A percentile compares a stretch with the other conserved stretches of the same genome.
These are phyloP conservation scores for Peronospora farinosa DNA, from an alignment of 352 stramenopile species.

Conservation along the genomic window DNA sequence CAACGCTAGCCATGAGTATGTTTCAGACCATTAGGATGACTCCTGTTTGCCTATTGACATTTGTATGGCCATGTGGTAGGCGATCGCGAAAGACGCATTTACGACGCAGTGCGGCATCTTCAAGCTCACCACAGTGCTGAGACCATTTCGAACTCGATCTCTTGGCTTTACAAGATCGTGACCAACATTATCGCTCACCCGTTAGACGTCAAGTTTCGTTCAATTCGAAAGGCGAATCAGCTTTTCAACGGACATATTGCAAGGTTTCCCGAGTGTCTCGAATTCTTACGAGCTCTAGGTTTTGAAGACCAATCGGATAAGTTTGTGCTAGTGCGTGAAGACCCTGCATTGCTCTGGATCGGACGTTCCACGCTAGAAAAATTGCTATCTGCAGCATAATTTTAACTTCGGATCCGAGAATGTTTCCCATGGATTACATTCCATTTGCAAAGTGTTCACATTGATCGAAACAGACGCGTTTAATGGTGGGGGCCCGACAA, in stretches of 20 bases:
- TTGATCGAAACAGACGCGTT: conserved; percentile 43
- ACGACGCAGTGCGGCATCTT: conserved; percentile 36
- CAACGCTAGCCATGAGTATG: conserved; percentile 45
- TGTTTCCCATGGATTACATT: conserved; percentile 51
- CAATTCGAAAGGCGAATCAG: conserved; percentile 60
- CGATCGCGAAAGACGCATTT: conserved; percentile 51
- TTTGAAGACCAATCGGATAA: conserved; percentile 61
- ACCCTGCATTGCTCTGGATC: conserved; percentile 66
- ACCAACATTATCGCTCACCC: conserved; percentile 68
- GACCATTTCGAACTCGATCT: conserved; percentile 29
- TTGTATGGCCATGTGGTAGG: conserved; percentile 23
- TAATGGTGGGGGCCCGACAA: conserved; percentile 70
- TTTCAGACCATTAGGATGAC: background rate
- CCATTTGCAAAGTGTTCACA: conserved; percentile 50
- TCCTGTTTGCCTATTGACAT: conserved; percentile 3
- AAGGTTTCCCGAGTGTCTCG: conserved; percentile 48
- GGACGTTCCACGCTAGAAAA: conserved; percentile 54
- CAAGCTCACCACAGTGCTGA: conserved; percentile 29
- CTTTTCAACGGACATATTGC: conserved; percentile 49
- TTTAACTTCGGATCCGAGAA: too few species aligned
- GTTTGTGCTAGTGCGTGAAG: conserved; percentile 47
- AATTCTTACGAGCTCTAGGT: conserved; percentile 53
- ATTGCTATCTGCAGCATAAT: conserved; percentile 20
- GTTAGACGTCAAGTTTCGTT: conserved; percentile 49
- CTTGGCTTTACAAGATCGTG: conserved; percentile 61